phyloP scores from a whole-genome alignment of 495 filamentous ascomycete genomes.

The Parmelia sp. region DNA sequence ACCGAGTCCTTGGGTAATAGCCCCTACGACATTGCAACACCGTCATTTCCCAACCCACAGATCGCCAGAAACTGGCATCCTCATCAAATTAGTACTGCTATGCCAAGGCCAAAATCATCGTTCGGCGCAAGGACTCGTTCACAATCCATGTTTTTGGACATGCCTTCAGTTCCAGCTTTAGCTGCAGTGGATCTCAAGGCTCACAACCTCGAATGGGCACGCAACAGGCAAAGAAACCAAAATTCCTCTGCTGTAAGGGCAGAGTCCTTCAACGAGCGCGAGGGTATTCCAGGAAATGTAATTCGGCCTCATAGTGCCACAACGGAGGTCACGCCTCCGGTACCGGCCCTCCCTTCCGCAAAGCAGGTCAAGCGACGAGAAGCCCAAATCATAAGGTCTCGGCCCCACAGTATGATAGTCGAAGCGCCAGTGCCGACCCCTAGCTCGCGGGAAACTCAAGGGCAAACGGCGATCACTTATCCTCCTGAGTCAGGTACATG shows the following conservation, averaged over 20 bases:
- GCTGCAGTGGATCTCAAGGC: constrained; percentile 11
- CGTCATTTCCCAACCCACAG: constrained; percentile 9
- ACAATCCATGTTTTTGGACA: constrained; percentile 6
- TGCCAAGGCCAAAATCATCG: constrained; percentile 19
- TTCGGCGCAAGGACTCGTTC: constrained; percentile 17
- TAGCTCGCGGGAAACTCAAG: background rate
- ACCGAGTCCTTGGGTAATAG: constrained; percentile 33
- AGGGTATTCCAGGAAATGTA: constrained; percentile 24
- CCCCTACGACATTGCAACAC: constrained; percentile 39
- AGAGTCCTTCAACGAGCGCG: constrained; percentile 20
- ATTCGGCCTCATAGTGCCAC: constrained; percentile 23
- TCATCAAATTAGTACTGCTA: constrained; percentile 32
- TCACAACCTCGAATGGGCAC: constrained; percentile 29
- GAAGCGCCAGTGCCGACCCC: background rate
- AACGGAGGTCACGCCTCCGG: constrained; percentile 21
- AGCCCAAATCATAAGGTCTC: constrained; percentile 12
- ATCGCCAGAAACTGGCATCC: constrained; percentile 23
- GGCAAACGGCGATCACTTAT: background rate
- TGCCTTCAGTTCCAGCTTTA: constrained; percentile 9
- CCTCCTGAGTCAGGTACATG: background rate
- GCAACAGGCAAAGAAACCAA: constrained; percentile 31
- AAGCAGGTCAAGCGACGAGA: constrained; percentile 16
- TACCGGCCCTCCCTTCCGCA: constrained; percentile 25
- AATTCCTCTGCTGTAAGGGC: constrained; percentile 12
- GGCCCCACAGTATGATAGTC: constrained; percentile 14